Evolutionary conservation across 441 rosid genomes (phyloP), one percentile per base, ranked within the genome.

Genomic region (Erysimum pusillum): DNA sequence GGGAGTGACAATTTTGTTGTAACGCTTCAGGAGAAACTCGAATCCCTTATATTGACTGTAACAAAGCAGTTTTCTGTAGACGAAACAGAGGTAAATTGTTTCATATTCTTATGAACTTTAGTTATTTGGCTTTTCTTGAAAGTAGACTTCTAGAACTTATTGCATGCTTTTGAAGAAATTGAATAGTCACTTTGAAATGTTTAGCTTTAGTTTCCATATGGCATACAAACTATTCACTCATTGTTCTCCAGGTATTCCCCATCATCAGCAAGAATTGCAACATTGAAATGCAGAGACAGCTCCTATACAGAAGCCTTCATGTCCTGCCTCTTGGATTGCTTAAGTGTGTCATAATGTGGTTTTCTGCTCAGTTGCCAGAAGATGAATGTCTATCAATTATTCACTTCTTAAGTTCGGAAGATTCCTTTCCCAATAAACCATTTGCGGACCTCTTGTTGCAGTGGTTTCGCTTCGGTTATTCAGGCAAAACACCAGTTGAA

Each of bases 301-400:
- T 90, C 63, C 75, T 91, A n/a, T 88, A 84, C 78, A 68, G 52
- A 80, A 85, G 91, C 84, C 82, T 90, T 66, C 79, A 80, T 79
- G 81, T 87, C 77, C 84, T 93, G 85, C 98, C 98, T 54, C 83
- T 93, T 25, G 96, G 94, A 73, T 77, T 90, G 78, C 83, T 91
- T 11, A 84, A 89, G 74, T 90, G 91, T 79, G 84, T 81, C 71
- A 81, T 89, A 31, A 84, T 86, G 46, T 91, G 97, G 96, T 91
- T 90, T 69, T 86, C 92, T 69, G 69, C 92, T 76, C 83, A 81
- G 79, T 76, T 91, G 28, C 84, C 92, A 49, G 89, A 84, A 83
- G 85, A 81, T 59, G 94, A 86, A 54, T 87, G 85, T 63, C 84
- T 81, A 39, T 79, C 79, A 54, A 79, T 91, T 82, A 84, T 93